These are phyloP conservation scores for Yamadazyma ubonensis DNA, from an alignment of 805 yeast genomes.

Conservation along the genomic window DNA sequence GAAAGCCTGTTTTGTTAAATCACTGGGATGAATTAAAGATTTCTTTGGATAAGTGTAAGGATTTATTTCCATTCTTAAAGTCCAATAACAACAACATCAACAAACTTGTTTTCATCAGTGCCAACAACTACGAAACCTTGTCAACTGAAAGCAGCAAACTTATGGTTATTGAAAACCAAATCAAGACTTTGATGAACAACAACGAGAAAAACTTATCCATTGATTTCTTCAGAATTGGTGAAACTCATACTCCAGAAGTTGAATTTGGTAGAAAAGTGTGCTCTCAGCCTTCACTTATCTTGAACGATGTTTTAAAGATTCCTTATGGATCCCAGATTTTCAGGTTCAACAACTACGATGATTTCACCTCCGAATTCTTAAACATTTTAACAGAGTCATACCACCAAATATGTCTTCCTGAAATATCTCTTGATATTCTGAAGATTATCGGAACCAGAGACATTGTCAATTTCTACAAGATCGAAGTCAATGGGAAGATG, in stretches of 20 bases:
- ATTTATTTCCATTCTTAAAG: conserved; percentile 25
- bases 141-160: conserved; percentile 4
- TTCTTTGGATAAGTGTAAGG: conserved; percentile 27
- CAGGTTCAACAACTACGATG: conserved; percentile 19
- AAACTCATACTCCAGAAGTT: conserved; percentile 17
- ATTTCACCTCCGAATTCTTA: conserved; percentile 17
- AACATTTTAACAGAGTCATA: conserved; percentile 15
- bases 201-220: conserved; percentile 22
- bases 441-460: conserved; percentile 17
- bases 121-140: conserved; percentile 12
- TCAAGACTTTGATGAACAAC: conserved; percentile 13
- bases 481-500: conserved; percentile 26
- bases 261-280: conserved; percentile 14
- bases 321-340: conserved; percentile 20
- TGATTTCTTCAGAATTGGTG: conserved; percentile 25
- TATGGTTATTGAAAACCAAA: conserved; percentile 10
- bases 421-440: conserved; percentile 20
- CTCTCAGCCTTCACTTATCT: conserved; percentile 12
- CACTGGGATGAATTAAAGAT: conserved; percentile 23
- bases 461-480: conserved; percentile 17
- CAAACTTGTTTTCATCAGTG: conserved; percentile 17
- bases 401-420: conserved; percentile 24
- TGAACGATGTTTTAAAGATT: conserved; percentile 16
- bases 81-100: conserved; percentile 11
- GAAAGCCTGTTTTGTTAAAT: conserved; percentile 15